Percentiles rank a stretch among this genome's conserved stretches.
Conservation (phyloP, 2,329 filamentous ascomycete genomes). For the Aspergillus sp. region DNA sequence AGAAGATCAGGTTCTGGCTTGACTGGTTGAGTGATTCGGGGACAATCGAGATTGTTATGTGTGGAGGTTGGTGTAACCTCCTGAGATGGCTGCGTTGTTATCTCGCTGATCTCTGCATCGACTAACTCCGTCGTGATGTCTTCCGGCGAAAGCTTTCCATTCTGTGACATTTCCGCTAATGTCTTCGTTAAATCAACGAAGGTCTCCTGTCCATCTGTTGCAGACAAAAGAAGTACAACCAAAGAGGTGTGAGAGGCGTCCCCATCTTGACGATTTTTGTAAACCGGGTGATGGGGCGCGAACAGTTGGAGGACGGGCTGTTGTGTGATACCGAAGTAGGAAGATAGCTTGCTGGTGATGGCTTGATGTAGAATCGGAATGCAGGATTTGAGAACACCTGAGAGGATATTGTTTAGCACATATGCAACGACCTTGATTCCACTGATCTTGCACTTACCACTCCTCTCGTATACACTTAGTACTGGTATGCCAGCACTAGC, state of each 20-base stretch:
- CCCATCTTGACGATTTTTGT: conserved; percentile 21
- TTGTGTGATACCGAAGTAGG: conserved; percentile 74
- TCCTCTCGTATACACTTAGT: conserved; percentile 89
- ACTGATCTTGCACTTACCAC: conserved; percentile 57
- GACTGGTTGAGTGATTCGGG: conserved; percentile 43
- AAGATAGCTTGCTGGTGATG: conserved; percentile 74
- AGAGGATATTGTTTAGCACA: conserved; percentile 3
- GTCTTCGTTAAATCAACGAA: conserved; percentile 95
- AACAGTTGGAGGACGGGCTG: conserved; percentile 71
- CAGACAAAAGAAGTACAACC: conserved; percentile 75
- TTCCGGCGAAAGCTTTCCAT: conserved; percentile 73
- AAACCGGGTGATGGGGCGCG: conserved; percentile 66
- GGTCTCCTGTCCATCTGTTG: conserved; percentile 86
- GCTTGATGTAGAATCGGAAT: conserved; percentile 80
- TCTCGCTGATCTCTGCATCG: conserved; percentile 77
- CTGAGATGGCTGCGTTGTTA: conserved; percentile 37
- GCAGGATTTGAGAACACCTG: conserved; percentile 85
- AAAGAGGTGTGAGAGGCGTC: conserved; percentile 36
- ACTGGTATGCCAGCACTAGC: conserved; percentile 83
- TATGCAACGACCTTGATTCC: neutral
- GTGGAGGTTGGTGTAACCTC: conserved; percentile 5
- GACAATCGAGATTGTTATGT: neutral
- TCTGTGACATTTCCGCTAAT: conserved; percentile 90
- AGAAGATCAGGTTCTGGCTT: conserved; percentile 89
- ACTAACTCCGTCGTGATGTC: conserved; percentile 86